Conservation (phyloP, 208 protist species). For the Trypanosoma cruzi region DNA sequence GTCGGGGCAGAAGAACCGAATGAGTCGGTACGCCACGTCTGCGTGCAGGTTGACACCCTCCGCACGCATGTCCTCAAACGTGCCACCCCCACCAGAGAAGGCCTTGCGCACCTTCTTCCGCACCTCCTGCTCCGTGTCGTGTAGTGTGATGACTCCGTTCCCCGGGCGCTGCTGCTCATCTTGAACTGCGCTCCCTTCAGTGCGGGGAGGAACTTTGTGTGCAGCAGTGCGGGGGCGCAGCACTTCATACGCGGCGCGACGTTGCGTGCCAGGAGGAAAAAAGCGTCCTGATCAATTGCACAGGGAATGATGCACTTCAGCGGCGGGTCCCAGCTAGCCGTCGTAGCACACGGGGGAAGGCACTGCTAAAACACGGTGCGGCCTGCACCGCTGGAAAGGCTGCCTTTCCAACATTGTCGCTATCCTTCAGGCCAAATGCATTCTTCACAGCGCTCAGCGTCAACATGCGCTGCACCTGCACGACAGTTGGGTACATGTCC, state of each 20-base stretch:
- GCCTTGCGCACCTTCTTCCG: conserved; percentile 96
- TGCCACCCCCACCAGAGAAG: conserved; percentile 97
- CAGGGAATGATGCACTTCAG: conserved; percentile 98
- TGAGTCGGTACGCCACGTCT: conserved; percentile 97
- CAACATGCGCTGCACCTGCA: conserved; percentile 91
- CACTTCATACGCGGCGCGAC: conserved; percentile 92
- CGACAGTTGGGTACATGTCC: conserved; percentile 95
- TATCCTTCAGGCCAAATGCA: conserved; percentile 95
- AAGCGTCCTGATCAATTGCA: conserved; percentile 97
- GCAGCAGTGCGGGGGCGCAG: conserved; percentile 95
- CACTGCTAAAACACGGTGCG: conserved; percentile 94
- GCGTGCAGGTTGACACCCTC: conserved; percentile 93
- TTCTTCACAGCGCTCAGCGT: conserved; percentile 92
- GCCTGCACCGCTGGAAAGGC: conserved; percentile 98
- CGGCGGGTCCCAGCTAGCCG: conserved; percentile 23
- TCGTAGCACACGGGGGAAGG: conserved; percentile 95
- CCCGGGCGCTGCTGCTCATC: conserved; percentile 95
- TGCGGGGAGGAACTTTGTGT: conserved; percentile 98
- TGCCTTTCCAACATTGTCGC: conserved; percentile 94
- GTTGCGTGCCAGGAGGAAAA: conserved; percentile 98
- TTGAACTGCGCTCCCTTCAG: conserved; percentile 96
- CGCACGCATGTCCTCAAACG: conserved; percentile 95
- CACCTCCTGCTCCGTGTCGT: conserved; percentile 95
- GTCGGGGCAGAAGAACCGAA: conserved; percentile 97
- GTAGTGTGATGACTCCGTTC: conserved; percentile 96